Evolutionary conservation across 1,284 basidiomycete species (phyloP).

Genomic region (Rhodotorula sp.): DNA sequence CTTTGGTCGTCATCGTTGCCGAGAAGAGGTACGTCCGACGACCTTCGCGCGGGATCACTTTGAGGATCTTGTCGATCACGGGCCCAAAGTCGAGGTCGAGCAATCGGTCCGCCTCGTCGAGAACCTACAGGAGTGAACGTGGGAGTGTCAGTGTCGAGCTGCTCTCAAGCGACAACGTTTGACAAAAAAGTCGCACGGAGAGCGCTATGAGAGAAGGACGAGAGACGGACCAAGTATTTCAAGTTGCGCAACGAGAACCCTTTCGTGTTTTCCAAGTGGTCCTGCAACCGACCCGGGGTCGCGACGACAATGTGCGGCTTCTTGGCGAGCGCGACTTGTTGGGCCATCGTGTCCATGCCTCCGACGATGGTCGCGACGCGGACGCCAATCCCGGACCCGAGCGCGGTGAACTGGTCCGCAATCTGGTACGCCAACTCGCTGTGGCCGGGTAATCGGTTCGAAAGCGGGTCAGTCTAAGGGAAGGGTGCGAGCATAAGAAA

Average conservation of each 20-base stretch:
- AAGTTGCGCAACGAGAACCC: slow-evolving; percentile 86
- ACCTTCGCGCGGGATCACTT: slow-evolving; percentile 83
- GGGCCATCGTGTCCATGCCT: slow-evolving; percentile 90
- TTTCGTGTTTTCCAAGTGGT: slow-evolving; percentile 97
- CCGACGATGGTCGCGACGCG: slow-evolving; percentile 89
- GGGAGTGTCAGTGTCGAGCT: not conserved
- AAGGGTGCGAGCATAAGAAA: not conserved
- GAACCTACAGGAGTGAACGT: slow-evolving; percentile 59
- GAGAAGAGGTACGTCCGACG: slow-evolving; percentile 95
- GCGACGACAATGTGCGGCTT: slow-evolving; percentile 95
- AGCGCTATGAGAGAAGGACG: not conserved
- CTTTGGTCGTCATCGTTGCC: slow-evolving; percentile 99
- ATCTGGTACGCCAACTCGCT: slow-evolving; percentile 98
- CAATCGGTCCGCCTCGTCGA: slow-evolving; percentile 96
- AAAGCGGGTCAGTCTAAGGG: too few species aligned
- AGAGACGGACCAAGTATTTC: slow-evolving; percentile 74
- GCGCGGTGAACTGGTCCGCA: slow-evolving; percentile 87
- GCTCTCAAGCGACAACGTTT: not conserved
- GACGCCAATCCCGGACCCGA: slow-evolving; percentile 92
- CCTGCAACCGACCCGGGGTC: slow-evolving; percentile 89
- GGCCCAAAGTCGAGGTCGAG: slow-evolving; percentile 98
- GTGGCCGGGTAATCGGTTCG: not conserved
- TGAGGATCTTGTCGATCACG: slow-evolving; percentile 95
- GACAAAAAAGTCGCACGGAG: not conserved
- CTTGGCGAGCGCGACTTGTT: slow-evolving; percentile 90